Percentiles rank a stretch among this genome's conserved stretches.
Conservation (phyloP, 2,329 filamentous ascomycete species). For the Monosporascus sp. region DNA sequence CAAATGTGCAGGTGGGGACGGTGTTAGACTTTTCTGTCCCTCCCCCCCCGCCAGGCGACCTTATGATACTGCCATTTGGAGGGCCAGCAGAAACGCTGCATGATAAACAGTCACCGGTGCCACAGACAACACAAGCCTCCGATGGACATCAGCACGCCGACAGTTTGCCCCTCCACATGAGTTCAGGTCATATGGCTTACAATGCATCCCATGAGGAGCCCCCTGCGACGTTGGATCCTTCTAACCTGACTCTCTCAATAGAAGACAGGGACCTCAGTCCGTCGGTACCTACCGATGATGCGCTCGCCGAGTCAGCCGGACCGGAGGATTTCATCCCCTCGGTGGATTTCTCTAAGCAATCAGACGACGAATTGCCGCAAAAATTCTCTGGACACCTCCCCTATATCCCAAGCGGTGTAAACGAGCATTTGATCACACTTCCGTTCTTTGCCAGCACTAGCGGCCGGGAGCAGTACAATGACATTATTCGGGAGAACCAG, state of each 20-base stretch:
- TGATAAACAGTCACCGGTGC: not conserved
- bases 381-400: constrained; percentile 18
- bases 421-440: constrained; percentile 49
- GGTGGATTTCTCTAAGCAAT: not conserved
- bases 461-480: constrained; percentile 44
- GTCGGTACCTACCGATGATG: constrained; percentile 21
- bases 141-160: not conserved
- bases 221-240: constrained; percentile 23
- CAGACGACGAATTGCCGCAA: constrained; percentile 12
- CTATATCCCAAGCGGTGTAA: constrained; percentile 22
- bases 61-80: not conserved
- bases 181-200: constrained; percentile 7
- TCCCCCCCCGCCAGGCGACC: not conserved
- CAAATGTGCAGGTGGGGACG: not conserved
- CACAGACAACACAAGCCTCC: not conserved
- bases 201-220: constrained; percentile 17
- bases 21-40: constrained; percentile 3
- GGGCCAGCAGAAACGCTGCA: not conserved
- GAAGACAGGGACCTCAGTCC: constrained; percentile 21
- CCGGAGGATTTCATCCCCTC: constrained; percentile 6
- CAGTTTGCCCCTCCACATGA: constrained; percentile 1
- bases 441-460: constrained; percentile 46
- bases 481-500: constrained; percentile 37
- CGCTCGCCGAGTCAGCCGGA: constrained; percentile 5
- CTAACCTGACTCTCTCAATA: constrained; percentile 24